Percentiles rank a stretch among this genome's conserved stretches.
These are phyloP conservation scores for Capronia coronata DNA, from an alignment of 2,329 filamentous ascomycete genomes.

Conservation along the genomic window DNA sequence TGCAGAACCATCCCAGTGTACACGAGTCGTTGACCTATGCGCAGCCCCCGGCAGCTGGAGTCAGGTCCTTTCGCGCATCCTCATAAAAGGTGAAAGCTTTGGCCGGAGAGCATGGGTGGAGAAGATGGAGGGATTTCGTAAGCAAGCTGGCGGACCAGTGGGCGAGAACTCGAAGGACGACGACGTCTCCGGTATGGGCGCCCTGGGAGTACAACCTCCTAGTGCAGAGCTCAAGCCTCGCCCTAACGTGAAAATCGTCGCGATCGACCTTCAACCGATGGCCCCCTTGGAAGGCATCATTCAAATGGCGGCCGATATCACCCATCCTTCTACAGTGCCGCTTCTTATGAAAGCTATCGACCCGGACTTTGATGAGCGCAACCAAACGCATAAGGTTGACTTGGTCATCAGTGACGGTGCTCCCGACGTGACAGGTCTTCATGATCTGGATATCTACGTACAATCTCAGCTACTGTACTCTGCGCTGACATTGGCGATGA, in stretches of 20 bases:
- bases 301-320: slow-evolving; percentile 90
- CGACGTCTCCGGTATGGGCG: slow-evolving; percentile 28
- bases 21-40: slow-evolving; percentile 89
- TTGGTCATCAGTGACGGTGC: slow-evolving; percentile 93
- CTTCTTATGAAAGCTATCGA: slow-evolving; percentile 80
- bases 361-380: slow-evolving; percentile 48
- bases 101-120: slow-evolving; percentile 82
- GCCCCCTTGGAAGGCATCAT: slow-evolving; percentile 86
- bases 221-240: slow-evolving; percentile 43
- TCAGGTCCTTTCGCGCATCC: slow-evolving; percentile 84
- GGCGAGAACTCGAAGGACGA: slow-evolving; percentile 32
- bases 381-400: slow-evolving; percentile 65
- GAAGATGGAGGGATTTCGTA: slow-evolving; percentile 58
- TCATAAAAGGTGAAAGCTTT: slow-evolving; percentile 91
- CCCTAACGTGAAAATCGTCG: slow-evolving; percentile 82
- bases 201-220: slow-evolving; percentile 28
- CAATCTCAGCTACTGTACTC: slow-evolving; percentile 93
- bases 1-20: slow-evolving; percentile 59
- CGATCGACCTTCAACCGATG: slow-evolving; percentile 95
- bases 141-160: slow-evolving; percentile 43
- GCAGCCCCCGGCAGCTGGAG: slow-evolving; percentile 96
- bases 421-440: slow-evolving; percentile 90
- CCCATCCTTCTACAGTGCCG: slow-evolving; percentile 89
- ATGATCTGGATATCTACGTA: slow-evolving; percentile 97
- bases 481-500: slow-evolving; percentile 85